Evolutionary conservation across 495 filamentous ascomycete genomes (phyloP).

Genomic region (Saxophila tyrrhenica): DNA sequence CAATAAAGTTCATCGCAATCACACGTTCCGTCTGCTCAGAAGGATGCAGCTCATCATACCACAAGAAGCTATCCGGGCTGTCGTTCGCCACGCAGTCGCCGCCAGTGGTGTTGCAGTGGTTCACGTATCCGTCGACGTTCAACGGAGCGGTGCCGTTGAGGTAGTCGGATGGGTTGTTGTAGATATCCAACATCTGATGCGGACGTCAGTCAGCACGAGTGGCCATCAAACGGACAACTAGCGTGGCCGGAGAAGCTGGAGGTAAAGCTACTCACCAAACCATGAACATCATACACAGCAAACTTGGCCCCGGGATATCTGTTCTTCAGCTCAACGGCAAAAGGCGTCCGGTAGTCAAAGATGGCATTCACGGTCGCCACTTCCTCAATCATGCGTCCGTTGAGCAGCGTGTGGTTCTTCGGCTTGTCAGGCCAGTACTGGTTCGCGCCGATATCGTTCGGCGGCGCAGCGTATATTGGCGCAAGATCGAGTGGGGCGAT

Average conservation of each 20-base stretch:
- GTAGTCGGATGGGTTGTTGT: constrained; percentile 45
- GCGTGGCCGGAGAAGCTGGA: not conserved
- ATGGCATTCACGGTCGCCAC: constrained; percentile 49
- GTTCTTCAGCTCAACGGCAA: constrained; percentile 38
- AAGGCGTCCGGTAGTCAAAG: constrained; percentile 49
- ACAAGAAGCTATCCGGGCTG: constrained; percentile 36
- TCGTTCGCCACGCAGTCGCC: constrained; percentile 21
- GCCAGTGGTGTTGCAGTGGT: constrained; percentile 39
- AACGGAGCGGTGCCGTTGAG: constrained; percentile 46
- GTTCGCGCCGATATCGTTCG: constrained; percentile 39
- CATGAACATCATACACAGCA: constrained; percentile 53
- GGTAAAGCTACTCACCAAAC: constrained; percentile 32
- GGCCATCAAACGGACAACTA: not conserved
- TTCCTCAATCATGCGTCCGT: constrained; percentile 50
- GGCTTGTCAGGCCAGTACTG: constrained; percentile 52
- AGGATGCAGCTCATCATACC: constrained; percentile 58
- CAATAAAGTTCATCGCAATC: constrained; percentile 50
- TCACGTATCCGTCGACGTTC: constrained; percentile 49
- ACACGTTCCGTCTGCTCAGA: constrained; percentile 42
- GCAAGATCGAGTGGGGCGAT: constrained; percentile 48
- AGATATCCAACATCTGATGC: constrained; percentile 53
- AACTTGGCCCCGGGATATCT: constrained; percentile 50
- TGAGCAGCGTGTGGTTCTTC: constrained; percentile 44
- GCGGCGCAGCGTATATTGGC: constrained; percentile 46
- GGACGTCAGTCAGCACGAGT: too few species aligned